phyloP scores from a whole-genome alignment of 2,329 filamentous ascomycete species.

The Aspergillus quadrilineatus region DNA sequence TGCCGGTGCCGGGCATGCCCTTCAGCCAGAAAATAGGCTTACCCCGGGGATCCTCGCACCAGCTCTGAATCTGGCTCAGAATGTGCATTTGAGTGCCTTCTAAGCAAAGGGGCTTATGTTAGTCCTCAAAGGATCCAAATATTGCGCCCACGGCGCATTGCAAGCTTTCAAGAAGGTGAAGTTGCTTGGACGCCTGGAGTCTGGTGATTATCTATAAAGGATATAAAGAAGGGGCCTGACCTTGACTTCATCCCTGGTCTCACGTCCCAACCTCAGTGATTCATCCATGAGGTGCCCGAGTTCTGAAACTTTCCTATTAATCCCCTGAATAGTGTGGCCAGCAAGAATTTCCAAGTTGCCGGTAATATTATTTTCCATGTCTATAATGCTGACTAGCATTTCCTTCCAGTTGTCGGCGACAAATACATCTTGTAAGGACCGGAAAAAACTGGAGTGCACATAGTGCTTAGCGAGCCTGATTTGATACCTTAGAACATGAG shows the following conservation, averaged over 20 bases:
- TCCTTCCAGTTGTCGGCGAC: conserved; percentile 5
- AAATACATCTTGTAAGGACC: background rate
- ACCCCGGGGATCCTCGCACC: no score
- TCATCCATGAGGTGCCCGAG: background rate
- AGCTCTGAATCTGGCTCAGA: no score
- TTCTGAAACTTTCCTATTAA: background rate
- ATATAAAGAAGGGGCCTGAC: background rate
- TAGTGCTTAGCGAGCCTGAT: background rate
- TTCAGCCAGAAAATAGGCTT: no score
- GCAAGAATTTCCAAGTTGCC: background rate
- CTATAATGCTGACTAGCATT: background rate
- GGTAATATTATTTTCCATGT: background rate
- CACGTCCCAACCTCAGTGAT: background rate
- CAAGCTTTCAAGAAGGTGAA: background rate
- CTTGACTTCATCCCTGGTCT: background rate
- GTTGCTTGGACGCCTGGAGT: background rate
- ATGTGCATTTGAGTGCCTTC: no score
- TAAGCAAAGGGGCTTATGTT: no score
- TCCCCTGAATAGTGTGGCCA: background rate
- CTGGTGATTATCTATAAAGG: background rate
- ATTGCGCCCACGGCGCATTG: background rate
- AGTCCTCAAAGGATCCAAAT: no score
- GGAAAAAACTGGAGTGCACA: background rate
- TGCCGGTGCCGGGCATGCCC: no score
- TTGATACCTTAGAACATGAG: background rate